Evolutionary conservation across 139 green algal species (phyloP).

Genomic region (Marvania coccoides): DNA sequence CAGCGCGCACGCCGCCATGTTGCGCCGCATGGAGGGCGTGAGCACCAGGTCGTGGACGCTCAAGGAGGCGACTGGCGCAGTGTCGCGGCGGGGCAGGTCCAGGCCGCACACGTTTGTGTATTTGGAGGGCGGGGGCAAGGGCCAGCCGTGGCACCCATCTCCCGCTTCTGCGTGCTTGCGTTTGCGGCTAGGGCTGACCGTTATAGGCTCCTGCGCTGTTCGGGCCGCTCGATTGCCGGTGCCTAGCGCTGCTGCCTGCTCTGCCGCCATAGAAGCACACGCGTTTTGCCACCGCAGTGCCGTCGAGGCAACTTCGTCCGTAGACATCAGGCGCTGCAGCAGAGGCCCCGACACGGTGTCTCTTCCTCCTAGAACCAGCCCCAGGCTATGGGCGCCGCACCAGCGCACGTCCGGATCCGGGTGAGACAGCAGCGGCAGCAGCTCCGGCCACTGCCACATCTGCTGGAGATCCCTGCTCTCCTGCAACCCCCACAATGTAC

Average conservation of each 20-base stretch:
- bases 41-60: constrained; percentile 16
- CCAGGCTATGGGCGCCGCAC: constrained; percentile 30
- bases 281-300: constrained; percentile 26
- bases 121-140: background rate
- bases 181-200: constrained; percentile 15
- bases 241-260: constrained; percentile 10
- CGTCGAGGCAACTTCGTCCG: constrained; percentile 19
- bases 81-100: constrained; percentile 23
- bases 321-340: constrained; percentile 13
- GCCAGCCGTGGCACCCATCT: background rate
- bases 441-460: constrained; percentile 17
- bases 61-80: background rate
- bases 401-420: constrained; percentile 39
- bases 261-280: constrained; percentile 20
- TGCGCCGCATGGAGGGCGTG: constrained; percentile 40
- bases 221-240: background rate
- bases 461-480: constrained; percentile 28
- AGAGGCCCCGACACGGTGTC: constrained; percentile 20
- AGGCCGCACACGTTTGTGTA: constrained; percentile 47
- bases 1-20: constrained; percentile 57
- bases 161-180: background rate
- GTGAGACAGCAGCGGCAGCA: constrained; percentile 45
- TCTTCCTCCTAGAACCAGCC: constrained; percentile 33
- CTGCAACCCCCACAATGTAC: constrained; percentile 43
- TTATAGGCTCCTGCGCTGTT: background rate